These are phyloP conservation scores for Emmonsia crescens DNA, from an alignment of 2,329 filamentous ascomycete genomes.

Conservation along the genomic window DNA sequence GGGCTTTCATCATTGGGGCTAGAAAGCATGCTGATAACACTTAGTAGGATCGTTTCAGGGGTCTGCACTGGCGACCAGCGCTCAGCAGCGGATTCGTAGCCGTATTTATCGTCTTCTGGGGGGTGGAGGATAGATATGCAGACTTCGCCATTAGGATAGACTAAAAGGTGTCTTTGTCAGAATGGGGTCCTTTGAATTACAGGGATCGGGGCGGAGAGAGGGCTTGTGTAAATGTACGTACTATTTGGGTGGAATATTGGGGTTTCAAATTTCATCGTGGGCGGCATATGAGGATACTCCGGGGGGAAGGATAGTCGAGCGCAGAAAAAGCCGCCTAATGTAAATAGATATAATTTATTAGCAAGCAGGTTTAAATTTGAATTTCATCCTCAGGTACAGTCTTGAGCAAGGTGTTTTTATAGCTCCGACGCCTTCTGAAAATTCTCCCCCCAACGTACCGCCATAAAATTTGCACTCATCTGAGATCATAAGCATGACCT, in stretches of 20 bases:
- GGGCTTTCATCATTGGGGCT: conserved; percentile 92
- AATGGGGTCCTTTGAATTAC: not conserved
- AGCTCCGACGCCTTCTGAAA: not conserved
- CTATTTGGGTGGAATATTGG: conserved; percentile 91
- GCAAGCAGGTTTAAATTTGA: not conserved
- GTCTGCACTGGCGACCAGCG: conserved; percentile 93
- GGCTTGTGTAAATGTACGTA: conserved; percentile 23
- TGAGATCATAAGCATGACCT: conserved; percentile 97
- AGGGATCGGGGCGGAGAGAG: not conserved
- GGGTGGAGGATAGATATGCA: conserved; percentile 97
- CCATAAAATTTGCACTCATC: conserved; percentile 92
- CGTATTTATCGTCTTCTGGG: conserved; percentile 85
- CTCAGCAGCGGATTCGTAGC: conserved; percentile 83
- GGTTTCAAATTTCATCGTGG: conserved; percentile 73
- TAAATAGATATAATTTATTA: not conserved
- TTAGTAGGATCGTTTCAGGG: conserved; percentile 85
- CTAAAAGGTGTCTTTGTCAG: conserved; percentile 24
- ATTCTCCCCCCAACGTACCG: conserved; percentile 44
- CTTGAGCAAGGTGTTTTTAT: not conserved
- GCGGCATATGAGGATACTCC: conserved; percentile 79
- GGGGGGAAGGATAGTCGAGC: conserved; percentile 72
- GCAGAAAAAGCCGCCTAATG: conserved; percentile 77
- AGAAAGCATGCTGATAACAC: conserved; percentile 83
- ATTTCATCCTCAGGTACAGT: not conserved
- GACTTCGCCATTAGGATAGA: conserved; percentile 76